A percentile compares a stretch with the other conserved stretches of the same genome.
These are phyloP conservation scores for Ceriops decandra DNA, from an alignment of 345 rosid species.

Conservation along the genomic window DNA sequence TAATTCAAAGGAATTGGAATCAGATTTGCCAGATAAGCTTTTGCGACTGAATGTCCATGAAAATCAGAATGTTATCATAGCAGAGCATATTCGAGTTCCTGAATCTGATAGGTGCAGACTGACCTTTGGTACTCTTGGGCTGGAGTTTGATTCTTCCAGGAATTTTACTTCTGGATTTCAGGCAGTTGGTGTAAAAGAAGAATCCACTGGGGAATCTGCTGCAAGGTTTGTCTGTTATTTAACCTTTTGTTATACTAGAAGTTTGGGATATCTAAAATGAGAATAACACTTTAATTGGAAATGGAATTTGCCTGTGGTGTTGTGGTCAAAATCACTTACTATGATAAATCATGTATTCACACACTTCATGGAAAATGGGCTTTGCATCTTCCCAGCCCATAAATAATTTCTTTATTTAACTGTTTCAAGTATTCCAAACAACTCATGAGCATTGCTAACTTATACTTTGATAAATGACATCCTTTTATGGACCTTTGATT, in stretches of 20 bases:
- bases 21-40: constrained; percentile 54
- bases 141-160: constrained; percentile 47
- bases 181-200: constrained; percentile 40
- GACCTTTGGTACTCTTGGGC: constrained; percentile 83
- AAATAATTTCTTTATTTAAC: too few species aligned
- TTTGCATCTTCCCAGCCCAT: too few species aligned
- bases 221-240: constrained; percentile 44
- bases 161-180: constrained; percentile 35
- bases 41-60: constrained; percentile 40
- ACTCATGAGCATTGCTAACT: too few species aligned
- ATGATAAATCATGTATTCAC: too few species aligned
- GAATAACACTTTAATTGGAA: not conserved
- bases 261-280: not conserved
- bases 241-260: not conserved
- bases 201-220: constrained; percentile 44
- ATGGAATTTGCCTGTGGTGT: not conserved
- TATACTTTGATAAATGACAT: too few species aligned
- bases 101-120: constrained; percentile 70
- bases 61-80: constrained; percentile 75
- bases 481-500: not conserved
- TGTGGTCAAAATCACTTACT: too few species aligned
- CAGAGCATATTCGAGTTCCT: constrained; percentile 76
- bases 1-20: constrained; percentile 42
- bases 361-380: too few species aligned
- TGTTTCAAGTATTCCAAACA: too few species aligned